Percentiles rank a stretch among this genome's conserved stretches.
phyloP scores from a whole-genome alignment of 2,329 filamentous ascomycete species.

The Ascochyta clinopodiicola region DNA sequence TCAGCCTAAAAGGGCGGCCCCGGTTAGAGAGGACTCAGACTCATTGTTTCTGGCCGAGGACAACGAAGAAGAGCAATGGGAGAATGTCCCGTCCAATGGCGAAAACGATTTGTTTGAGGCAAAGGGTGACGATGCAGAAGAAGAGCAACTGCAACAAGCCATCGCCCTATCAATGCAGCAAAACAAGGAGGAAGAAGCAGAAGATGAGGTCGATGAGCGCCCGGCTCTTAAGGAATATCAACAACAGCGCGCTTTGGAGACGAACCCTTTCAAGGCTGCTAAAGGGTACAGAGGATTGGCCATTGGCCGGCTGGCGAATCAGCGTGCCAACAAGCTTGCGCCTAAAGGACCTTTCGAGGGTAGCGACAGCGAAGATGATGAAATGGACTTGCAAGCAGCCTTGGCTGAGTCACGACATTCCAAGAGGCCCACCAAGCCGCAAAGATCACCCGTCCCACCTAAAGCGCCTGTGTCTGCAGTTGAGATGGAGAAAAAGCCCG shows the following conservation, averaged over 20 bases:
- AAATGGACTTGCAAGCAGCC: conserved; percentile 77
- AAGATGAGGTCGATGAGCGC: conserved; percentile 51
- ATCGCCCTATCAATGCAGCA: conserved; percentile 82
- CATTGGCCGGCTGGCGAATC: conserved; percentile 77
- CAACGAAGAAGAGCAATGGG: conserved; percentile 50
- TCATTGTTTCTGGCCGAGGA: conserved; percentile 63
- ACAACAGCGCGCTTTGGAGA: conserved; percentile 51
- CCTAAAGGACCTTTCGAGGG: conserved; percentile 49
- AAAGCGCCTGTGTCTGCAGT: conserved; percentile 12
- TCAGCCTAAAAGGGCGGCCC: conserved; percentile 25
- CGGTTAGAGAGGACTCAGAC: conserved; percentile 53
- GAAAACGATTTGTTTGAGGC: conserved; percentile 66
- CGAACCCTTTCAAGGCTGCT: conserved; percentile 49
- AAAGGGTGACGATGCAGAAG: conserved; percentile 59
- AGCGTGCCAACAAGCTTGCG: conserved; percentile 65
- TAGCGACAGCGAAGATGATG: conserved; percentile 72
- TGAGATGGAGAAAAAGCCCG: conserved; percentile 42
- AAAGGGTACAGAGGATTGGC: conserved; percentile 58
- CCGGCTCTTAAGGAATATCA: conserved; percentile 56
- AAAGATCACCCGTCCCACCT: conserved; percentile 38
- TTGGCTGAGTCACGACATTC: conserved; percentile 72
- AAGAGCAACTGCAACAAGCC: conserved; percentile 78
- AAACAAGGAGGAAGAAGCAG: conserved; percentile 63
- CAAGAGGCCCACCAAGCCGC: conserved; percentile 45
- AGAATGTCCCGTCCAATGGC: conserved; percentile 51